phyloP scores from a whole-genome alignment of 1,139 yeast species.

The Casaregolazyma lundiana region DNA sequence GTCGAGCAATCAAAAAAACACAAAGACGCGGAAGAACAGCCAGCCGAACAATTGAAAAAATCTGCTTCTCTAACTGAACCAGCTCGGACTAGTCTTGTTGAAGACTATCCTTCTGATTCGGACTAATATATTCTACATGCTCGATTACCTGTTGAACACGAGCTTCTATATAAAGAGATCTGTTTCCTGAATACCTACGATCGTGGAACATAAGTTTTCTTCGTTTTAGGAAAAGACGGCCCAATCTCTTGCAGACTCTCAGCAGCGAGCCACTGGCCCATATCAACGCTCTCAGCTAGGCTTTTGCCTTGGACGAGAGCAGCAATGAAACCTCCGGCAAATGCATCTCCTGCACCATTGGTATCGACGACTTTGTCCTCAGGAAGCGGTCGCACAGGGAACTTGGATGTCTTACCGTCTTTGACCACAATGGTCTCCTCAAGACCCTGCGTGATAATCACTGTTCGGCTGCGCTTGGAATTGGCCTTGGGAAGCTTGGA shows the following conservation, averaged over 20 bases:
- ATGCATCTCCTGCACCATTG: slow-evolving; percentile 99
- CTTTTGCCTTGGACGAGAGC: slow-evolving; percentile 74
- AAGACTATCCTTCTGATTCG: slow-evolving; percentile 9
- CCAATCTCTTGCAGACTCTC: slow-evolving; percentile 90
- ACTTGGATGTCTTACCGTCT: slow-evolving; percentile 41
- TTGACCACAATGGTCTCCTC: slow-evolving; percentile 78
- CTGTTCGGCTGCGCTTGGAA: slow-evolving; percentile 61
- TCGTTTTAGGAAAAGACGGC: slow-evolving; percentile 87
- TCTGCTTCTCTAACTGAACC: background rate
- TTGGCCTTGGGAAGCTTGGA: slow-evolving; percentile 78
- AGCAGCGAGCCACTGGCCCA: slow-evolving; percentile 97
- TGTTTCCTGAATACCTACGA: background rate
- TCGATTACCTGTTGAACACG: background rate
- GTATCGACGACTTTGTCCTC: slow-evolving; percentile 73
- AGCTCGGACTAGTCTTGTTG: slow-evolving; percentile 7
- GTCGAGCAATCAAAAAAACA: background rate
- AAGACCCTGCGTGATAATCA: slow-evolving; percentile 79
- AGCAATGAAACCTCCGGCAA: slow-evolving; percentile 96
- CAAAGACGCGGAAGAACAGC: background rate
- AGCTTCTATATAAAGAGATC: slow-evolving; percentile 3
- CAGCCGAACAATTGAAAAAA: background rate
- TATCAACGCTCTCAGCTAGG: slow-evolving; percentile 57
- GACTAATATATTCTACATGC: slow-evolving; percentile 6
- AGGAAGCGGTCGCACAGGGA: slow-evolving; percentile 68
- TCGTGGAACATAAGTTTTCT: slow-evolving; percentile 44